These are phyloP conservation scores for Cruciata laevipes DNA, from an alignment of 257 asterid genomes.

Conservation along the genomic window DNA sequence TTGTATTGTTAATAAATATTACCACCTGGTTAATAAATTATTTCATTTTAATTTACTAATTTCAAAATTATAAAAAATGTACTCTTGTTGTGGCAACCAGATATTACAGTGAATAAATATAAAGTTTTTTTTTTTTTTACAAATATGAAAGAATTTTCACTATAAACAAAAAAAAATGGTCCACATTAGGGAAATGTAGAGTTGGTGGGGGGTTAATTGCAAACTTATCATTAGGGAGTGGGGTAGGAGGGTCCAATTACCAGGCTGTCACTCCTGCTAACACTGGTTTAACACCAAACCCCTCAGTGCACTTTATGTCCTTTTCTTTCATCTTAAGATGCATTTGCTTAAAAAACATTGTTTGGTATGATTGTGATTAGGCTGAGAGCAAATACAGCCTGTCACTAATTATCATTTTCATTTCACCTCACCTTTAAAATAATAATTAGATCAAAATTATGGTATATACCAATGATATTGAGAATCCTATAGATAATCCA, in stretches of 20 bases:
- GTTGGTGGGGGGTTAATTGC: slow-evolving; percentile 38
- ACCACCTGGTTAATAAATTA: too few species aligned
- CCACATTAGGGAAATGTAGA: slow-evolving; percentile 41
- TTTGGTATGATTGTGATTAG: slow-evolving; percentile 36
- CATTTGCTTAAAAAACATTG: slow-evolving; percentile 26
- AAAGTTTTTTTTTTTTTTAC: too few species aligned
- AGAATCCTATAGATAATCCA: not conserved
- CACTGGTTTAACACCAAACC: slow-evolving; percentile 28
- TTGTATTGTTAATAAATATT: too few species aligned
- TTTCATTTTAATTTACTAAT: too few species aligned
- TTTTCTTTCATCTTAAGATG: slow-evolving; percentile 51
- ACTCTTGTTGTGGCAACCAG: not conserved
- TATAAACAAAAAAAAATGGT: slow-evolving; percentile 32
- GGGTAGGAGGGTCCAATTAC: slow-evolving; percentile 34
- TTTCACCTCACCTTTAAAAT: slow-evolving; percentile 24
- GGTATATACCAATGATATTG: not conserved
- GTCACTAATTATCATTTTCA: slow-evolving; percentile 28
- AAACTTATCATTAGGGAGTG: slow-evolving; percentile 22
- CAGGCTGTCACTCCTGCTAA: slow-evolving; percentile 46
- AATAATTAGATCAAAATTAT: not conserved
- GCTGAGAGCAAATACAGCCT: slow-evolving; percentile 18
- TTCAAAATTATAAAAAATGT: too few species aligned
- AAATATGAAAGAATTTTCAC: slow-evolving; percentile 5
- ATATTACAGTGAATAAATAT: not conserved
- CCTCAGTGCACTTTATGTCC: slow-evolving; percentile 40